A percentile compares a stretch with the other conserved stretches of the same genome.
phyloP scores from a whole-genome alignment of 129 eudicot species.

The Erigeron canadensis region DNA sequence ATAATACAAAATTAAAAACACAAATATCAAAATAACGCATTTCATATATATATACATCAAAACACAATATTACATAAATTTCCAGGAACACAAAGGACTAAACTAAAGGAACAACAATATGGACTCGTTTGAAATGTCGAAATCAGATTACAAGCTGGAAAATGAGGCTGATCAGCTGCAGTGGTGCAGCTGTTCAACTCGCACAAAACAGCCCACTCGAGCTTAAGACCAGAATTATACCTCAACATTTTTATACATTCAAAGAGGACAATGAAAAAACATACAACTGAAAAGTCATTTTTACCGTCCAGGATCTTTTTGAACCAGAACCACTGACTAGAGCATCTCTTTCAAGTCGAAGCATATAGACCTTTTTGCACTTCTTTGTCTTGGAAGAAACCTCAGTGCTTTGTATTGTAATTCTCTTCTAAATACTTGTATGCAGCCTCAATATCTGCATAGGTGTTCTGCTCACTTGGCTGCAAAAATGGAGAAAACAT shows the following conservation, averaged over 20 bases:
- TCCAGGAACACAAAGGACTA: neutral
- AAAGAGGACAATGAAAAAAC: neutral
- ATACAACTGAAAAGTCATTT: constrained; percentile 16
- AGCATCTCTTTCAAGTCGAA: constrained; percentile 65
- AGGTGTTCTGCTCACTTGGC: constrained; percentile 93
- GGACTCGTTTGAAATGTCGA: neutral
- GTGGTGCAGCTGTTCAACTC: neutral
- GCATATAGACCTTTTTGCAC: constrained; percentile 57
- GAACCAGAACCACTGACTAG: constrained; percentile 48
- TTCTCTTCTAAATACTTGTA: constrained; percentile 77
- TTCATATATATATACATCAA: too few species aligned
- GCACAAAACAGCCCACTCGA: neutral
- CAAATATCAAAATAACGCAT: too few species aligned
- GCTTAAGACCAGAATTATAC: neutral
- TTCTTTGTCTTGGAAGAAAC: constrained; percentile 68
- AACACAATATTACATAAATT: too few species aligned
- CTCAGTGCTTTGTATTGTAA: constrained; percentile 66
- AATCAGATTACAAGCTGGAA: neutral
- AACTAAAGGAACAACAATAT: neutral
- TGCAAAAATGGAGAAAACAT: constrained; percentile 34
- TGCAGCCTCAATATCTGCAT: constrained; percentile 87
- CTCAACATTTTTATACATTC: neutral
- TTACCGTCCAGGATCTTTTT: constrained; percentile 67
- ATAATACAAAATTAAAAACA: too few species aligned
- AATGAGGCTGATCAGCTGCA: neutral